Evolutionary conservation across 495 filamentous ascomycete genomes (phyloP).

Genomic region (Trichoderma parareesei): DNA sequence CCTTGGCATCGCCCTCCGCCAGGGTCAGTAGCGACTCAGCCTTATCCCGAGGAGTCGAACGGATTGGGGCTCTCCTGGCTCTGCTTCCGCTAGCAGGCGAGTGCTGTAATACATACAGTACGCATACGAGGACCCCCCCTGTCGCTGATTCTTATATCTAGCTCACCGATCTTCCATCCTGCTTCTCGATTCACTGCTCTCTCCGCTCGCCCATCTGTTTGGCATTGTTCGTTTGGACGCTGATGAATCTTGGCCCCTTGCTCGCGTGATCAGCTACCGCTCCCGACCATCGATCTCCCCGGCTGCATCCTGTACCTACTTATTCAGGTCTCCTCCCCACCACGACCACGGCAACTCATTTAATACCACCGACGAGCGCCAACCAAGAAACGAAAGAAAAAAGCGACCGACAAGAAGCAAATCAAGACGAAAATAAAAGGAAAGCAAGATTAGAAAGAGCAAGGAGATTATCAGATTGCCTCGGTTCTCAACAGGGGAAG

Average conservation of each 20-base stretch:
- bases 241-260: not conserved
- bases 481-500: not conserved
- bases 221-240: not conserved
- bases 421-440: not conserved
- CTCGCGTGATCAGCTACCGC: constrained; percentile 9
- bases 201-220: not conserved
- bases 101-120: not conserved
- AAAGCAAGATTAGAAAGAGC: not conserved
- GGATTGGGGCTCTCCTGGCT: too few species aligned
- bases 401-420: not conserved
- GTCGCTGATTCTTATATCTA: constrained; percentile 5
- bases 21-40: not conserved
- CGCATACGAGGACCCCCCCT: not conserved
- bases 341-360: not conserved
- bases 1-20: constrained; percentile 4
- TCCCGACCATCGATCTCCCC: not conserved
- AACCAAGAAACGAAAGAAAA: not conserved
- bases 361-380: not conserved
- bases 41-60: too few species aligned
- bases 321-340: not conserved
- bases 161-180: not conserved
- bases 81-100: too few species aligned
- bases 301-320: not conserved
- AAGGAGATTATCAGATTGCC: not conserved
- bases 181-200: not conserved